Base-by-base conservation (phyloP, 305 asterid species). In the Plantago lanceolata region DNA sequence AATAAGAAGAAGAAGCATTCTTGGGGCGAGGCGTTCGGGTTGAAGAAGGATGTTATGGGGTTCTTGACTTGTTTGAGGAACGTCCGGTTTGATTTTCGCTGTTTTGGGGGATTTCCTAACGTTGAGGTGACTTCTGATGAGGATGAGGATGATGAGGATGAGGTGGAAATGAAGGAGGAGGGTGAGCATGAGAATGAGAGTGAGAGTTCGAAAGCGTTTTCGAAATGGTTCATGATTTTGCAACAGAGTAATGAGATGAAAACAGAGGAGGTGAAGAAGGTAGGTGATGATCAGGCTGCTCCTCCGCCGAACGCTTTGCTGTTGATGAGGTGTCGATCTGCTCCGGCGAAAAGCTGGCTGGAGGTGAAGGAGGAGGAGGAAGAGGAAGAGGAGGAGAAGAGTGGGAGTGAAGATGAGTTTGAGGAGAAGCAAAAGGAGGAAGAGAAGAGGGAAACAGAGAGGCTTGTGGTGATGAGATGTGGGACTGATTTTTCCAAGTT, bases 261-360 rank as follows among this genome's bases (percentile, higher is more conserved):
- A 20, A 19, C 56, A 3, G 48, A 58, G 50, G 66, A 58, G n/a
- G 74, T 18, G 68, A 13, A 4, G 57, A 31, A 11, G 68, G 44
- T 4, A 21, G 73, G 51, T 48, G 66, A 73, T 0, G 70, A 74
- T 28, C 75, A 33, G 0, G 71, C 61, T 47, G 71, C 90, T 24
- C 67, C 89, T 19, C 68, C 89, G 44, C 74, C 85, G 19, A 90
- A 90, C 66, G 97, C 97, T 3, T 69, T 90, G 40, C 59, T 90
- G 53, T 87, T 90, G 3, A 90, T 90, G 97, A 81, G 97, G 3
- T 90, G 97, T 65, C 82, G 97, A 14, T 90, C 97, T 16, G 97
- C 96, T 60, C 97, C 97, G 13, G 87, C 91, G 6, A 85, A 85
- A 77, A 82, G 80, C 59, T 84, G 90, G 96, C 65, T 82, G 40